Evolutionary conservation across 768 basidiomycete species (phyloP).

Genomic region (Macrolepiota albuminosa): DNA sequence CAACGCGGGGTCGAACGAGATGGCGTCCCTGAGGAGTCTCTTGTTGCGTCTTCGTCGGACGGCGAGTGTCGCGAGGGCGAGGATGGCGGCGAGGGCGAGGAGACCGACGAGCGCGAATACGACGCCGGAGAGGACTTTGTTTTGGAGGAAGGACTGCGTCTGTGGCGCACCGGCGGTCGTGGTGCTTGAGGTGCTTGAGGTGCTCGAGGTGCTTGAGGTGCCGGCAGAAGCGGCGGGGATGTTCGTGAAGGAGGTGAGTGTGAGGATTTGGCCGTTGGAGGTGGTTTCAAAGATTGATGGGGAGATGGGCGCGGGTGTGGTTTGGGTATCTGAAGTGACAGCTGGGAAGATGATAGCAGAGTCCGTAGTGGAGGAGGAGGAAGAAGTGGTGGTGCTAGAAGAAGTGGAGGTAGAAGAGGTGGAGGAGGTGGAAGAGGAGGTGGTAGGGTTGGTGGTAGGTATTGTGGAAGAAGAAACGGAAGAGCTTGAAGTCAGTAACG

Average conservation of each 20-base stretch:
- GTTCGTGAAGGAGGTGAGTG: conserved; percentile 24
- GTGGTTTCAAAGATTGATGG: conserved; percentile 19
- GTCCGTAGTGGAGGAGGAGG: background rate
- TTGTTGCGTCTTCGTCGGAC: conserved; percentile 45
- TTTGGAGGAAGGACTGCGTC: conserved; percentile 49
- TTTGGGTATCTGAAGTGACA: conserved; percentile 8
- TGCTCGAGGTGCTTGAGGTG: conserved; percentile 10
- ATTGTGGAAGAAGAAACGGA: background rate
- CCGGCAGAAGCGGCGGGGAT: conserved; percentile 20
- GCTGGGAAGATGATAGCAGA: conserved; percentile 10
- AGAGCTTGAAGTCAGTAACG: background rate
- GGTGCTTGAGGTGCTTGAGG: conserved; percentile 13
- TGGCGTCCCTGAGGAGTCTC: conserved; percentile 37
- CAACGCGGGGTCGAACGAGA: conserved; percentile 46
- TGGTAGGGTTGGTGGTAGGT: background rate
- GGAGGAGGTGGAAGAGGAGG: conserved; percentile 6
- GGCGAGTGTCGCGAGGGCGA: conserved; percentile 39
- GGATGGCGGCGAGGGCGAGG: conserved; percentile 39
- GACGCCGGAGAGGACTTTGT: conserved; percentile 58
- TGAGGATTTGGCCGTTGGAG: conserved; percentile 25
- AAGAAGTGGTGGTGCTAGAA: background rate
- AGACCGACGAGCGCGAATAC: conserved; percentile 48
- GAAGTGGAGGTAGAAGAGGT: background rate
- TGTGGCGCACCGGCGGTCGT: conserved; percentile 7
- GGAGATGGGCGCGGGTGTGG: conserved; percentile 12